These are phyloP conservation scores for Euphorbia schlechtendalii DNA, from an alignment of 441 rosid species.

Conservation along the genomic window DNA sequence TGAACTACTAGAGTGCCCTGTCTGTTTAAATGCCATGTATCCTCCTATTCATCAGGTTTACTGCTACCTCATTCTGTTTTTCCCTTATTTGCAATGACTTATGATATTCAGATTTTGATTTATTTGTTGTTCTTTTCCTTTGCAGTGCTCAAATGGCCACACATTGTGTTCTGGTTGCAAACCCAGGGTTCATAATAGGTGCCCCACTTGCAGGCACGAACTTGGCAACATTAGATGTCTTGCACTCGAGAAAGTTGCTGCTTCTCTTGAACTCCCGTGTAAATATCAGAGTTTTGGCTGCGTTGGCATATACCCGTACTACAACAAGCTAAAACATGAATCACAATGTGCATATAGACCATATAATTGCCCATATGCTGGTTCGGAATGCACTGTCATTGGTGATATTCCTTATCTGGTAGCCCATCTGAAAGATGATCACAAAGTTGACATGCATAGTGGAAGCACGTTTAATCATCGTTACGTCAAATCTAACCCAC, in stretches of 20 bases:
- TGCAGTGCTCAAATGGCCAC: conserved; percentile 73
- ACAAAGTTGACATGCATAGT: conserved; percentile 72
- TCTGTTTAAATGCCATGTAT: conserved; percentile 73
- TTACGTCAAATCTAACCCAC: conserved; percentile 69
- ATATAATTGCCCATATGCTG: too few species aligned
- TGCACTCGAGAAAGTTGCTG: conserved; percentile 72
- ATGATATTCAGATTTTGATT: too few species aligned
- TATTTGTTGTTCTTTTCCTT: background rate
- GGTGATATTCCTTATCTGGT: conserved; percentile 70
- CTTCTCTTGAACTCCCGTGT: conserved; percentile 73
- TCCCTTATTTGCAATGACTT: too few species aligned
- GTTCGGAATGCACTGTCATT: conserved; percentile 62
- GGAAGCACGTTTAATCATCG: conserved; percentile 78
- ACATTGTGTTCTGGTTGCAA: conserved; percentile 70
- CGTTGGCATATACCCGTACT: conserved; percentile 59
- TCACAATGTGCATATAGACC: conserved; percentile 44
- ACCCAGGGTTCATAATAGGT: conserved; percentile 67
- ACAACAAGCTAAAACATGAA: too few species aligned
- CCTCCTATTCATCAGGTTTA: conserved; percentile 76
- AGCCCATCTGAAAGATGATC: conserved; percentile 62
- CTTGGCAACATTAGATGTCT: conserved; percentile 79
- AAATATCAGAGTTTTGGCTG: conserved; percentile 66
- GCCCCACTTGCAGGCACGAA: conserved; percentile 78
- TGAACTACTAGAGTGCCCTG: conserved; percentile 65
- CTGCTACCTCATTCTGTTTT: too few species aligned